phyloP scores from a whole-genome alignment of 768 basidiomycete species.

The Boletus vinaceobasis region DNA sequence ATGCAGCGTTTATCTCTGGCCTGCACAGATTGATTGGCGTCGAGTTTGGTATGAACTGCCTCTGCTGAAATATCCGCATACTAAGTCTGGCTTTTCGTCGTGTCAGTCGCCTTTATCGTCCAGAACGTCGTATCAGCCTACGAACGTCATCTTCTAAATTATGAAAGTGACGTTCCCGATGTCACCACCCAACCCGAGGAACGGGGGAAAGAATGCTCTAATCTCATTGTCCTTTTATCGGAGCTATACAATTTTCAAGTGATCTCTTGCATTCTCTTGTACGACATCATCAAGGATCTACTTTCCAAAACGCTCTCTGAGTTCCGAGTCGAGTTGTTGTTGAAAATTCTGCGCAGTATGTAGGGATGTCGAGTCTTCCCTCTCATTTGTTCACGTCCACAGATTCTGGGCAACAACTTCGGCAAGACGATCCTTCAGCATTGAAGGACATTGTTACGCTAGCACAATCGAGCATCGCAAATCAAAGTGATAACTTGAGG shows the following conservation, averaged over 20 bases:
- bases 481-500: constrained; percentile 51
- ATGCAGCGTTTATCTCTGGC: constrained; percentile 80
- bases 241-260: constrained; percentile 97
- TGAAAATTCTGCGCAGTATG: constrained; percentile 82
- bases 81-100: neutral
- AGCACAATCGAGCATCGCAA: constrained; percentile 68
- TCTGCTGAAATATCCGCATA: neutral
- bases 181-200: constrained; percentile 31
- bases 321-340: constrained; percentile 78
- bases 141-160: constrained; percentile 50
- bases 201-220: constrained; percentile 83
- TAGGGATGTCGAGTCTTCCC: neutral
- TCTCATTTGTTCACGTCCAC: constrained; percentile 10
- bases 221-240: constrained; percentile 81
- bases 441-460: constrained; percentile 87
- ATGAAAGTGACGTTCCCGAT: constrained; percentile 14
- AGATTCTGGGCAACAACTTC: constrained; percentile 92
- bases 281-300: constrained; percentile 81
- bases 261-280: constrained; percentile 82
- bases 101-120: constrained; percentile 75
- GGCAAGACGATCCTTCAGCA: constrained; percentile 88
- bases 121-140: constrained; percentile 69
- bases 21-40: constrained; percentile 79
- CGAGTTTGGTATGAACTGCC: constrained; percentile 72
- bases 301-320: constrained; percentile 66